A percentile compares a stretch with the other conserved stretches of the same genome.
Evolutionary conservation across 106 monocot species (phyloP).

Genomic region (Phalaenopsis aphrodite): DNA sequence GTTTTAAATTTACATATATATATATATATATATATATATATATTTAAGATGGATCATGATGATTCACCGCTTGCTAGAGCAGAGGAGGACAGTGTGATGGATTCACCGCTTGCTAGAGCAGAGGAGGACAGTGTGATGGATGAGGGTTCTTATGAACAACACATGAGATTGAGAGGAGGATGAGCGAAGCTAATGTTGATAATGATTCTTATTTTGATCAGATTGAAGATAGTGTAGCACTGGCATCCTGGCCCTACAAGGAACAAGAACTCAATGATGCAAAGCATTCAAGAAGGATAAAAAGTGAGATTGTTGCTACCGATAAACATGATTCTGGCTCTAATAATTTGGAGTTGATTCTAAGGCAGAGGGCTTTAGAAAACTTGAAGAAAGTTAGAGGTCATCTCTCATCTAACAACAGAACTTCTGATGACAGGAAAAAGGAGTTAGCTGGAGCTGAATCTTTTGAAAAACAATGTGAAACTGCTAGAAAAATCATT

Average conservation of each 20-base stretch:
- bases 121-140: neutral
- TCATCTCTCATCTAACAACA: constrained; percentile 1
- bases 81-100: too few species aligned
- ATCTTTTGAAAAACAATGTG: neutral
- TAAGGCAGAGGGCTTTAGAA: constrained; percentile 78
- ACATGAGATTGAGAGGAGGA: neutral
- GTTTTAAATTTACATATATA: too few species aligned
- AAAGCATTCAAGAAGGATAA: constrained; percentile 7
- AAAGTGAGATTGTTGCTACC: constrained; percentile 16
- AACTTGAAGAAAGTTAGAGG: constrained; percentile 62
- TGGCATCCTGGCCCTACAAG: neutral
- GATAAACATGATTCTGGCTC: constrained; percentile 12
- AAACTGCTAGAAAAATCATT: neutral
- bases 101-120: neutral
- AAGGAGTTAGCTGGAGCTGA: constrained; percentile 14
- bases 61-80: too few species aligned
- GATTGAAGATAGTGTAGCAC: neutral
- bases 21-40: too few species aligned
- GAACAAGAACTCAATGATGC: neutral
- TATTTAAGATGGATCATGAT: constrained; percentile 11
- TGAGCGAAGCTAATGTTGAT: neutral
- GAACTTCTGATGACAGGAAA: constrained; percentile 14
- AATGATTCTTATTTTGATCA: constrained; percentile 7
- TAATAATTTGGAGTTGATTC: constrained; percentile 47
- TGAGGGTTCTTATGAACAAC: neutral